Conservation (phyloP, 306 rosid species). For the Hylodesmum podocarpum region DNA sequence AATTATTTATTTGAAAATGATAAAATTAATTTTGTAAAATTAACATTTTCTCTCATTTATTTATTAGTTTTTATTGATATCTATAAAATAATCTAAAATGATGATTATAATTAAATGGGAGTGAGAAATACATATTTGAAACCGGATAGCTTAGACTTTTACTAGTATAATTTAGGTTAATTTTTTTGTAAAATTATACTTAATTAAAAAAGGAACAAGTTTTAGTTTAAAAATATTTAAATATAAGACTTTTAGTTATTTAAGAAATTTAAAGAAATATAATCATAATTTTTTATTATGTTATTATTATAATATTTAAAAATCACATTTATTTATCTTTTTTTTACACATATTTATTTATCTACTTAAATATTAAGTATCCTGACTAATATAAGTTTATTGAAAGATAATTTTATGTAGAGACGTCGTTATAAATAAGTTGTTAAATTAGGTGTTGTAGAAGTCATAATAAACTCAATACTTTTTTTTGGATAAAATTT, state of each 20-base stretch:
- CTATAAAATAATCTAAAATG: no score
- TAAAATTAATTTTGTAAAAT: no score
- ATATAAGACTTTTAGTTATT: background rate
- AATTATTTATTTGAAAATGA: no score
- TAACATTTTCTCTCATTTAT: no score
- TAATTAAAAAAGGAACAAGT: background rate
- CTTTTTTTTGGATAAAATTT: no score
- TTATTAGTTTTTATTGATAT: no score
- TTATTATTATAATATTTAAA: background rate
- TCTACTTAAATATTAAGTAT: background rate
- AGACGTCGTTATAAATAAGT: no score
- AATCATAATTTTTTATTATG: background rate
- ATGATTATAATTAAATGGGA: no score
- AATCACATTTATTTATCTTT: background rate
- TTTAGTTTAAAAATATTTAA: background rate
- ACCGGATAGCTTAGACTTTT: background rate
- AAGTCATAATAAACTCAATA: no score
- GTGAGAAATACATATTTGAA: no score
- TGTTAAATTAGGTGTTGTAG: no score
- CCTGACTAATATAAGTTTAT: background rate
- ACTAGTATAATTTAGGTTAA: background rate
- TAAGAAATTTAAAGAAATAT: background rate
- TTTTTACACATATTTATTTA: background rate
- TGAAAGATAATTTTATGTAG: background rate
- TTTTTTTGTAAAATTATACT: background rate